Percentiles rank a stretch among this genome's conserved stretches.
Conservation (phyloP, 2,329 filamentous ascomycete species). For the Coccinonectria pachysandricola region DNA sequence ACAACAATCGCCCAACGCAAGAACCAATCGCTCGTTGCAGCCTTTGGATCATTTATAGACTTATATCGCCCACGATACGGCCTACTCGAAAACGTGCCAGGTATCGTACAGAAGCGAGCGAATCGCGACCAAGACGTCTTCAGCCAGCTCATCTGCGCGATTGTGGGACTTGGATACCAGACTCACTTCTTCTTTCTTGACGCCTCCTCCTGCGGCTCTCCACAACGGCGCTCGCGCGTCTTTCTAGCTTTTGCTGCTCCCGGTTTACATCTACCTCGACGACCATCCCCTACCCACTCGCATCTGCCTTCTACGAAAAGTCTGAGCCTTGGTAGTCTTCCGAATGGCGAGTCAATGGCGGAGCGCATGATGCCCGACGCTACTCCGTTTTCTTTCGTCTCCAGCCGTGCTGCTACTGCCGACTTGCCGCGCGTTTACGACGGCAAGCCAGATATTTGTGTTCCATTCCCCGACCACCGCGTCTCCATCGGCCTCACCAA, state of each 20-base stretch:
- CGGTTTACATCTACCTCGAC: constrained; percentile 43
- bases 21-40: constrained; percentile 69
- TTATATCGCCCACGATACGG: constrained; percentile 66
- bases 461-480: constrained; percentile 59
- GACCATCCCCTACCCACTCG: constrained; percentile 52
- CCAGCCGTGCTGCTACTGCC: constrained; percentile 39
- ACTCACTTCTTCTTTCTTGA: constrained; percentile 57
- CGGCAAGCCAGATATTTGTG: constrained; percentile 49
- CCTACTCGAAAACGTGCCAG: constrained; percentile 65
- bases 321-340: constrained; percentile 43
- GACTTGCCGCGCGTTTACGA: constrained; percentile 57
- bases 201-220: constrained; percentile 56
- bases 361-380: constrained; percentile 28
- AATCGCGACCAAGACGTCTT: constrained; percentile 53
- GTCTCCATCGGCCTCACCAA: constrained; percentile 30
- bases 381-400: constrained; percentile 51
- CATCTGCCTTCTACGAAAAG: constrained; percentile 32
- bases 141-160: constrained; percentile 59
- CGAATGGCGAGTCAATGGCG: constrained; percentile 51
- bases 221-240: constrained; percentile 55
- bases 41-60: constrained; percentile 65
- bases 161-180: constrained; percentile 73
- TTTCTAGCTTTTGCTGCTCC: constrained; percentile 66
- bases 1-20: constrained; percentile 45
- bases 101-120: constrained; percentile 44